These are phyloP conservation scores for Thalassiosira livingstoniorum DNA, from an alignment of 352 stramenopile species.

Conservation along the genomic window DNA sequence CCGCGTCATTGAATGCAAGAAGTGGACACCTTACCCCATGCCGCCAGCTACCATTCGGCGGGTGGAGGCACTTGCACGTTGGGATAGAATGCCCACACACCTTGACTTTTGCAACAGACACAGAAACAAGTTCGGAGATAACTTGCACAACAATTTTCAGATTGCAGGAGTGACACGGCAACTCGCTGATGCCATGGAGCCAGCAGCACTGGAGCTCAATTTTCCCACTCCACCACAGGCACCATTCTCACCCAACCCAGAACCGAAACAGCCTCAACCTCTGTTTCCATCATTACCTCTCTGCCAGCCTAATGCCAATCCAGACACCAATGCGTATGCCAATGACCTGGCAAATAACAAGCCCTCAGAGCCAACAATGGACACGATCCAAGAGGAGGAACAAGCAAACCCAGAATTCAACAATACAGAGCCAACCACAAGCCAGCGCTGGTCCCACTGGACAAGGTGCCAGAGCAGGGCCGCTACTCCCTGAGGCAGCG, in stretches of 20 bases:
- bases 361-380: too few species aligned
- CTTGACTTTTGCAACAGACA: background rate
- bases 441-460: too few species aligned
- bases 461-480: too few species aligned
- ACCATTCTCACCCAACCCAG: background rate
- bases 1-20: background rate
- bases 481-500: too few species aligned
- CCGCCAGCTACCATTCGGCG: background rate
- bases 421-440: too few species aligned
- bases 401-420: too few species aligned
- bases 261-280: background rate
- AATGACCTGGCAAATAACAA: too few species aligned
- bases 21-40: background rate
- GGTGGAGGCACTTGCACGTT: background rate
- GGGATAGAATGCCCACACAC: background rate
- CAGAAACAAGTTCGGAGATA: background rate
- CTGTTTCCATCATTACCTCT: background rate
- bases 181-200: background rate
- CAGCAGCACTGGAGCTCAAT: background rate
- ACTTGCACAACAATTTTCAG: background rate
- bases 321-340: background rate
- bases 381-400: too few species aligned
- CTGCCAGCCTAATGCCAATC: background rate
- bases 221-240: background rate
- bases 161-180: background rate